A percentile compares a stretch with the other conserved stretches of the same genome.
These are phyloP conservation scores for Chaetomium strumarium DNA, from an alignment of 2,329 filamentous ascomycete genomes.

Conservation along the genomic window DNA sequence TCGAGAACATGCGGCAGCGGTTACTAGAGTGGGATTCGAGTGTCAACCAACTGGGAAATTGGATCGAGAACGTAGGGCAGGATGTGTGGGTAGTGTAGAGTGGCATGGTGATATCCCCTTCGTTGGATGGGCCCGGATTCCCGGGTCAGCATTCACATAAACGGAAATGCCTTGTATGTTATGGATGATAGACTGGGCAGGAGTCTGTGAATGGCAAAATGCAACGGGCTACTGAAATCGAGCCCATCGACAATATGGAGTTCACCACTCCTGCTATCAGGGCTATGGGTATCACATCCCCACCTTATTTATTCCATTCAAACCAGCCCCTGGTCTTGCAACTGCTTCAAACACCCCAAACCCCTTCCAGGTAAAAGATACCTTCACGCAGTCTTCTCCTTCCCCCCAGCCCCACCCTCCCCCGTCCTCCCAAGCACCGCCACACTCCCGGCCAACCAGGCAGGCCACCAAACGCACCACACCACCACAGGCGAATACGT, in stretches of 20 bases:
- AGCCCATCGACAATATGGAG: background rate
- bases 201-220: background rate
- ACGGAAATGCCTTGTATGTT: conserved; percentile 17
- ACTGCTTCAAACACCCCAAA: background rate
- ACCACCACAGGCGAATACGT: conserved; percentile 84
- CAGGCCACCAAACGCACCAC: conserved; percentile 96
- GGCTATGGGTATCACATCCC: background rate
- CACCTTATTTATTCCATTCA: background rate
- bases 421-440: conserved; percentile 42
- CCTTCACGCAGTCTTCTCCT: conserved; percentile 14
- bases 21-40: conserved; percentile 93
- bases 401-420: background rate
- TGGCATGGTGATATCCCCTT: too few species aligned
- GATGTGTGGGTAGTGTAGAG: conserved; percentile 72
- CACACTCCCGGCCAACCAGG: conserved; percentile 66
- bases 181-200: conserved; percentile 13
- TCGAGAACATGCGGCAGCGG: conserved; percentile 82
- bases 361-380: background rate
- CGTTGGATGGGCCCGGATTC: background rate
- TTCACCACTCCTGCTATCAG: background rate
- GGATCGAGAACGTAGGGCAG: conserved; percentile 90
- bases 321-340: background rate
- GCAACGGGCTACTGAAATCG: background rate
- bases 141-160: background rate
- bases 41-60: conserved; percentile 92